Percentiles rank a stretch among this genome's conserved stretches.
These are phyloP conservation scores for Sordaria brevicollis DNA, from an alignment of 495 filamentous ascomycete genomes.

Conservation along the genomic window DNA sequence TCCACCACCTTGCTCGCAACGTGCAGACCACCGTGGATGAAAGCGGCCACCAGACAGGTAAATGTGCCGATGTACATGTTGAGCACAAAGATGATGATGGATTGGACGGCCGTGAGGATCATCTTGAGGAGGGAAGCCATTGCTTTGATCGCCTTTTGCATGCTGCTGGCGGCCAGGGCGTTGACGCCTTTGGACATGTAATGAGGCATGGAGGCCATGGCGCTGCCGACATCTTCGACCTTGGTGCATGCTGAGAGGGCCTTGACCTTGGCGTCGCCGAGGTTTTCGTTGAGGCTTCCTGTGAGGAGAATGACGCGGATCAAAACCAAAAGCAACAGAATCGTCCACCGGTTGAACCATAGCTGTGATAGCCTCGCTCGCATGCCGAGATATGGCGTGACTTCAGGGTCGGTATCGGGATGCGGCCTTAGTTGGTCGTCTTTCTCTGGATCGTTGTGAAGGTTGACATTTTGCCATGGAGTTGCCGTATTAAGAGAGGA, in stretches of 20 bases:
- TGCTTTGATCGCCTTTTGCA: constrained; percentile 67
- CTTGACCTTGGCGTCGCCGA: constrained; percentile 64
- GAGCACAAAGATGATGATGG: constrained; percentile 80
- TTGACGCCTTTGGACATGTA: constrained; percentile 87
- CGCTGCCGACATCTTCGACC: constrained; percentile 88
- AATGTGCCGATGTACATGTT: constrained; percentile 84
- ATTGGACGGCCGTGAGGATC: constrained; percentile 72
- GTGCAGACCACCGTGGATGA: constrained; percentile 64
- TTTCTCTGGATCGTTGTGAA: background rate
- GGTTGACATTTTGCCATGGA: constrained; percentile 13
- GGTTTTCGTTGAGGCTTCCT: constrained; percentile 54
- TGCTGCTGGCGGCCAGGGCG: constrained; percentile 62
- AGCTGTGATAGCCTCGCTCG: constrained; percentile 83
- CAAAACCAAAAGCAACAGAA: constrained; percentile 77
- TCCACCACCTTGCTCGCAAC: constrained; percentile 57
- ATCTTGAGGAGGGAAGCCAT: constrained; percentile 66
- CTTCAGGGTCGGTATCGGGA: constrained; percentile 22
- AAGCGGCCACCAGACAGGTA: constrained; percentile 73
- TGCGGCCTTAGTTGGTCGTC: constrained; percentile 1
- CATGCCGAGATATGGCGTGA: constrained; percentile 90
- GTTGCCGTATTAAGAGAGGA: constrained; percentile 16
- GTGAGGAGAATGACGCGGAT: constrained; percentile 68
- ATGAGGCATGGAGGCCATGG: constrained; percentile 96
- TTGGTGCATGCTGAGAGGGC: constrained; percentile 79
- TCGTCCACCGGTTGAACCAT: constrained; percentile 96